Evolutionary conservation across 139 green algal species (phyloP).

Genomic region (Asterochloris sp.): DNA sequence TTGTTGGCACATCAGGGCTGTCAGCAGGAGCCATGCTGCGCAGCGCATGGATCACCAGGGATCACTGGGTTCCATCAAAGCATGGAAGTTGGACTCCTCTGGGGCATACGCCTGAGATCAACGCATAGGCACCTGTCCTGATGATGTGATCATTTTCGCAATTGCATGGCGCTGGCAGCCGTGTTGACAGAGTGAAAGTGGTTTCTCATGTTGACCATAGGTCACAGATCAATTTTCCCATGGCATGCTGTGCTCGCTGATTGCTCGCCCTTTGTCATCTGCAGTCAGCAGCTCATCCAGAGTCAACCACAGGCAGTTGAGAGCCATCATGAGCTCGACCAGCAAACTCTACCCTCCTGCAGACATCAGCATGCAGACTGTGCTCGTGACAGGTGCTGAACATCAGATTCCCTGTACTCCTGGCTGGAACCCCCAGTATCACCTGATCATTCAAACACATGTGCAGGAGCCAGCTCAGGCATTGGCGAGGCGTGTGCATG

Average conservation of each 20-base stretch:
- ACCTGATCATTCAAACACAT: neutral
- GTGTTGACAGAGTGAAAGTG: no score
- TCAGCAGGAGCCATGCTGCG: no score
- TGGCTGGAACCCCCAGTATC: no score
- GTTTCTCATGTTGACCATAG: neutral
- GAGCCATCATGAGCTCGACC: conserved; percentile 6
- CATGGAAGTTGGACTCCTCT: no score
- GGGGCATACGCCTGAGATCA: no score
- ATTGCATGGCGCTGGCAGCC: no score
- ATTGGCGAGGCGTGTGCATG: conserved; percentile 71
- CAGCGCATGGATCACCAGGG: no score
- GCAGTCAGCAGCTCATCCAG: neutral
- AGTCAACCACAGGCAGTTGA: neutral
- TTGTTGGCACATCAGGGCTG: no score
- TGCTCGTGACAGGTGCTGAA: conserved; percentile 10
- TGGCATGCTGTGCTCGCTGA: neutral
- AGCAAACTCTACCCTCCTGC: conserved; percentile 10
- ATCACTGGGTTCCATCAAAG: no score
- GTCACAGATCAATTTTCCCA: neutral
- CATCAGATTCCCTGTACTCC: neutral
- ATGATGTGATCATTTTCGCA: no score
- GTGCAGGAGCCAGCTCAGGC: conserved; percentile 57
- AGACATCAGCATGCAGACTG: conserved; percentile 4
- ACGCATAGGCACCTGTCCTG: no score
- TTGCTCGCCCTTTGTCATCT: no score